Evolutionary conservation across 306 rosid species (phyloP).

Genomic region (Ammopiptanthus mongolicus): DNA sequence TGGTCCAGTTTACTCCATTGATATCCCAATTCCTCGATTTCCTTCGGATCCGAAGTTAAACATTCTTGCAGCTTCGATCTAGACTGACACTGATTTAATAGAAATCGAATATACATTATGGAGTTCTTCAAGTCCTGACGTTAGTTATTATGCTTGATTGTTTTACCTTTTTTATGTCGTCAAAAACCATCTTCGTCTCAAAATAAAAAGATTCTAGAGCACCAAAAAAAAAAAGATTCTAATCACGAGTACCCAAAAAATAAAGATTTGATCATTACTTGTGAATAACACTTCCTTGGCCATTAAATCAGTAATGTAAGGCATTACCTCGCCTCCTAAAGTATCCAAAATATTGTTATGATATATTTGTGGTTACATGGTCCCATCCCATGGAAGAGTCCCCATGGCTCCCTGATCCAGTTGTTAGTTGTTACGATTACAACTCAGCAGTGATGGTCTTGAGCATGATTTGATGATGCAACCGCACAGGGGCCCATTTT

Average conservation of each 20-base stretch:
- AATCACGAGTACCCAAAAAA: background rate
- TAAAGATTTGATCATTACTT: background rate
- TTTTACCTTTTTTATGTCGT: background rate
- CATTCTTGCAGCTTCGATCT: background rate
- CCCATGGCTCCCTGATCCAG: background rate
- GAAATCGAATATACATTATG: constrained; percentile 1
- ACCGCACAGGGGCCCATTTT: too few species aligned
- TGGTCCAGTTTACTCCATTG: background rate
- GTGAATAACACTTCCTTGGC: background rate
- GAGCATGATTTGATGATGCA: too few species aligned
- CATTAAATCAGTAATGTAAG: constrained; percentile 10
- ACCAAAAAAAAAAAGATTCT: constrained; percentile 7
- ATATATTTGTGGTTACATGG: background rate
- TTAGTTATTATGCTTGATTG: background rate
- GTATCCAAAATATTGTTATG: background rate
- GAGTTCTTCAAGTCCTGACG: background rate
- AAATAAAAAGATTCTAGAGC: constrained; percentile 3
- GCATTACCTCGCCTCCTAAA: constrained; percentile 19
- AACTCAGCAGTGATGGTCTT: too few species aligned
- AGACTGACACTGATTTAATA: background rate
- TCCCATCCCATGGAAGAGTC: constrained; percentile 3
- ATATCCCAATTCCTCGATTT: background rate
- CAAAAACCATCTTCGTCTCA: background rate
- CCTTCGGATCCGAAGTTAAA: background rate
- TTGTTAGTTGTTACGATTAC: background rate